Base-by-base conservation (phyloP, 2,329 filamentous ascomycete genomes). In the Zarea fungicola region DNA sequence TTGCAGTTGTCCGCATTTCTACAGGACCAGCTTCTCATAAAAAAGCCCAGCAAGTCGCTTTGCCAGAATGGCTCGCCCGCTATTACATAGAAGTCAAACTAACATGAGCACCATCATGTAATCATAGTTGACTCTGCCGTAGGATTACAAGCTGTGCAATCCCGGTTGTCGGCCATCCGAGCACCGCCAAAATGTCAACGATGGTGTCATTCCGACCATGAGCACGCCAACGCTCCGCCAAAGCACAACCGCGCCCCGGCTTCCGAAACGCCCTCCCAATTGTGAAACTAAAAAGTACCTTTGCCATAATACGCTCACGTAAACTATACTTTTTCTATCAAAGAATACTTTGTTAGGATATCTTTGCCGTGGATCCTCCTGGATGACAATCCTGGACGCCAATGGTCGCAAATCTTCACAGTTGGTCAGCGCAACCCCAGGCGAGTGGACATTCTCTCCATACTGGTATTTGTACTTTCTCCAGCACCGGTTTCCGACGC, bases 151-250 rank as follows among this genome's bases (percentile, higher is more conserved):
- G n/a, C n/a, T 13, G 7, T 28, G 11, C 6, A 45, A 8, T 22
- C 14, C 34, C 45, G 45, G 45, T 28, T 48, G 22, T 48, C 46
- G 42, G 49, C 10, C 43, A 18, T 49, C 43, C 23, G 49, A 48
- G 21, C 50, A 42, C 43, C 45, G 45, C 21, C 16, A 9, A 10
- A 11, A 16, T 6, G 16, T 21, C 36, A 35, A 16, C 34, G 36
- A 48, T 48, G 45, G 45, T 48, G 45, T 48, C 45, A 48, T 48
- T 48, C 37, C 37, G 36, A 29, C 36, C 28, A 21, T 29, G 45
- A 48, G 45, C 45, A 48, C 45, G 45, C 45, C 45, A 48, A 41
- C 45, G 26, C 45, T 41, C 45, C 45, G 45, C 45, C 45, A 25
- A 41, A 48, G 45, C 29, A 34, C 36, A 41, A 19, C 26, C 25